Evolutionary conservation across 192 early-diverging fungal genomes (phyloP).

Genomic region (Coemansia sp.): DNA sequence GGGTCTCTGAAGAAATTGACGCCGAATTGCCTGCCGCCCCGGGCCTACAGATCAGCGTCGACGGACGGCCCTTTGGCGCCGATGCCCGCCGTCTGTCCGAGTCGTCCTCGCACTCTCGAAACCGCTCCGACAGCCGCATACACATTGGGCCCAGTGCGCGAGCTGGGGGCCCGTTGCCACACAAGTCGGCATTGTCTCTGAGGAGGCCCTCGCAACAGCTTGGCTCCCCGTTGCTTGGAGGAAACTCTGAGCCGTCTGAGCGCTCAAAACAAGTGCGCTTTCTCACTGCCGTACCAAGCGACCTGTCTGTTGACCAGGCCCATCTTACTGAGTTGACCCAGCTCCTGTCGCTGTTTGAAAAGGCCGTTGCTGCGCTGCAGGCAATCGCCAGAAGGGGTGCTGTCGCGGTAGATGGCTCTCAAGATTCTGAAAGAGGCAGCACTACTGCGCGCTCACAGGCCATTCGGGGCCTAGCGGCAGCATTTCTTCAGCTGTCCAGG

Average conservation of each 20-base stretch:
- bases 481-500: constrained; percentile 46
- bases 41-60: constrained; percentile 9
- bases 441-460: neutral
- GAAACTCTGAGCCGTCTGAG: constrained; percentile 9
- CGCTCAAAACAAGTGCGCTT: constrained; percentile 51
- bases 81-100: neutral
- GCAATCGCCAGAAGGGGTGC: neutral
- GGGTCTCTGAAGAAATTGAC: constrained; percentile 46
- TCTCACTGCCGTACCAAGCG: constrained; percentile 9
- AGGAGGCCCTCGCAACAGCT: constrained; percentile 7
- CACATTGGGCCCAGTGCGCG: constrained; percentile 3
- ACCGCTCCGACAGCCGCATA: constrained; percentile 43
- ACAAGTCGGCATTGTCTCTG: constrained; percentile 41
- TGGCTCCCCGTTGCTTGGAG: neutral
- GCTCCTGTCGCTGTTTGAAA: constrained; percentile 35
- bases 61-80: constrained; percentile 5
- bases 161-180: constrained; percentile 6
- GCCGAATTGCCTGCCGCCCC: constrained; percentile 5
- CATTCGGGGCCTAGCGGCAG: constrained; percentile 27
- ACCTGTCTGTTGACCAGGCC: constrained; percentile 27
- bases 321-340: constrained; percentile 34
- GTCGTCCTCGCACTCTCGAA: constrained; percentile 25
- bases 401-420: neutral
- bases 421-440: neutral
- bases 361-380: constrained; percentile 27